phyloP scores from a whole-genome alignment of 805 yeast species.

The Metschnikowia amazonensis region DNA sequence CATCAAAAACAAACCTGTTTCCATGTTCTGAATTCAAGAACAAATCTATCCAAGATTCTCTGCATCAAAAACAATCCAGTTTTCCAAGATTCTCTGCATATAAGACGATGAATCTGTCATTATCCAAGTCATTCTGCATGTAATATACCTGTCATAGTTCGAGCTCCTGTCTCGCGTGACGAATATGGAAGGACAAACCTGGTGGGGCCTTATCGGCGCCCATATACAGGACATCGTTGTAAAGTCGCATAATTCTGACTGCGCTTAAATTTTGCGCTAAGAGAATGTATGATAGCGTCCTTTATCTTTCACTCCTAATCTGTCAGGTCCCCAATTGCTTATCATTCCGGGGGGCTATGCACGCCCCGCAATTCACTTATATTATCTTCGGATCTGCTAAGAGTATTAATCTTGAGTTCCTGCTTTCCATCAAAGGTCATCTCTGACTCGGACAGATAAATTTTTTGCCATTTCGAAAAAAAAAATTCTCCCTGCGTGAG shows the following conservation, averaged over 20 bases:
- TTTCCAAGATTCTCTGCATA: no score
- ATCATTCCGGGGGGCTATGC: not conserved
- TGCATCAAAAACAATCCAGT: no score
- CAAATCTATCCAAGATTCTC: no score
- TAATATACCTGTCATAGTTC: not conserved
- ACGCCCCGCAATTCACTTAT: not conserved
- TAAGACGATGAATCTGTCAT: no score
- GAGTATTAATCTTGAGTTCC: not conserved
- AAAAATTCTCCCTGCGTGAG: not conserved
- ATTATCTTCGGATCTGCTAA: not conserved
- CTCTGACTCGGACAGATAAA: not conserved
- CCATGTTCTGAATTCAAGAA: no score
- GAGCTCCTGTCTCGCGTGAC: not conserved
- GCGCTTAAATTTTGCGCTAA: constrained; percentile 1
- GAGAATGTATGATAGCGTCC: not conserved
- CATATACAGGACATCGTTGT: not conserved
- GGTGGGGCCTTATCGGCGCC: not conserved
- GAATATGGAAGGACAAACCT: constrained; percentile 4
- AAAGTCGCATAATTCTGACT: not conserved
- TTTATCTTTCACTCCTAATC: not conserved
- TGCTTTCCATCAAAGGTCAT: not conserved
- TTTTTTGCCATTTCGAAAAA: not conserved
- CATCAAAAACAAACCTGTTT: no score
- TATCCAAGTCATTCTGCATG: not conserved
- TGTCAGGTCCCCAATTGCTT: not conserved